Evolutionary conservation across 78 protist species (phyloP), one percentile per base, ranked within the genome.

Genomic region (Speleostelium caveatum): DNA sequence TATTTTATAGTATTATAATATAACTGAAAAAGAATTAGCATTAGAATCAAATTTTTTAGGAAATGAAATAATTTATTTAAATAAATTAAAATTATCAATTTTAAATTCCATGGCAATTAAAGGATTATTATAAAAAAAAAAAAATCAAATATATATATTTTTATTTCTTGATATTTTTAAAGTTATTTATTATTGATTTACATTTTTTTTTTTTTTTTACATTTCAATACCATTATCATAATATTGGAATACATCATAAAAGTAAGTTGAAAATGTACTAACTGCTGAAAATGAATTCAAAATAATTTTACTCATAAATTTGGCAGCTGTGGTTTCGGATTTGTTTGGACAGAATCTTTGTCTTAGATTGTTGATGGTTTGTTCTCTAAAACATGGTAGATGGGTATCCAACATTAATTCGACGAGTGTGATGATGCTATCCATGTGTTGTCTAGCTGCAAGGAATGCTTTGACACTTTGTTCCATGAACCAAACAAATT

Each of bases 241-340:
- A 32, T 59, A 71, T 75, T 95, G 97, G 95, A 93, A 95, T 16
- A 73, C 66, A 66, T 95, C 97, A 73, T 95, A 95, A 39, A 95
- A 42, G 51, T 49, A 62, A 17, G 96, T 95, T 2, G 76, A 66
- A 51, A 59, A 92, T n/a, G 92, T 94, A 16, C 71, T 75, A 32
- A 72, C 17, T 17, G 78, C 55, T 8, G 94, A 71, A 79, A 83
- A 87, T n/a, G 96, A 87, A 65, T 78, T 75, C 6, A 62, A 41
- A 22, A 95, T 75, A 24, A 92, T 55, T 66, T 85, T 73, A 19
- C 41, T 53, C 96, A 95, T 95, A 42, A 77, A 93, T 56, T 74
- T 86, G 14, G 96, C 97, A 5, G 97, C 97, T 21, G 90, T 68
- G 49, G 73, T 74, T 51, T 87, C 94, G 33, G 85, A 76, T 73